A percentile compares a stretch with the other conserved stretches of the same genome.
These are phyloP conservation scores for Xylaria telfairii DNA, from an alignment of 495 filamentous ascomycete genomes.

Conservation along the genomic window DNA sequence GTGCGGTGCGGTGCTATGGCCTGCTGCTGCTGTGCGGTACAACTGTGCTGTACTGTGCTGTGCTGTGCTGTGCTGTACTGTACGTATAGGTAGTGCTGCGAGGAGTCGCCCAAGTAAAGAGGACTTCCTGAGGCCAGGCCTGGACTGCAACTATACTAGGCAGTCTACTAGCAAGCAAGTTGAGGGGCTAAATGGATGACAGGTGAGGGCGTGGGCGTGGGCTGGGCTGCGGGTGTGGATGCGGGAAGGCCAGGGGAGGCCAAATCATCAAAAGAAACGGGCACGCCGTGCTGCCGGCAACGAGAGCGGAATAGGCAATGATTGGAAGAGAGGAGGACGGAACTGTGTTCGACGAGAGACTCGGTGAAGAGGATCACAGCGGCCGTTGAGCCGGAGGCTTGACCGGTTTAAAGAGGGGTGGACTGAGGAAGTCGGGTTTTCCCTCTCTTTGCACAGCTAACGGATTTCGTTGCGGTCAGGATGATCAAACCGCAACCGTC, in stretches of 20 bases:
- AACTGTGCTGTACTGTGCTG: conserved; percentile 22
- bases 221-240: conserved; percentile 39
- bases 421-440: conserved; percentile 31
- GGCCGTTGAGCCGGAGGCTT: conserved; percentile 40
- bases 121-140: conserved; percentile 23
- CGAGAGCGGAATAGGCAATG: conserved; percentile 37
- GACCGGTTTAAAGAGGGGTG: conserved; percentile 48
- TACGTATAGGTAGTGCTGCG: conserved; percentile 25
- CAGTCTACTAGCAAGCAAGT: conserved; percentile 8
- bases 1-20: conserved; percentile 26
- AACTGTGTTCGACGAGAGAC: conserved; percentile 34
- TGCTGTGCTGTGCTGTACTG: conserved; percentile 19
- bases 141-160: conserved; percentile 20
- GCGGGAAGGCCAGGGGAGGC: conserved; percentile 35
- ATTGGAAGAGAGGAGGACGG: conserved; percentile 41
- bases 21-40: conserved; percentile 19
- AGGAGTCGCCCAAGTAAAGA: conserved; percentile 23
- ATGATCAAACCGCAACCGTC: conserved; percentile 27
- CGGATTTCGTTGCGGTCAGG: conserved; percentile 16
- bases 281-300: conserved; percentile 39
- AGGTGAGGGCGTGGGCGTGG: conserved; percentile 32
- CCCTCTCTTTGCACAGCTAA: conserved; percentile 16
- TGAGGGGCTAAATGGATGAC: conserved; percentile 15
- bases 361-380: conserved; percentile 41
- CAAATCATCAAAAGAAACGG: conserved; percentile 35